Evolutionary conservation across 2,329 filamentous ascomycete species (phyloP), one percentile per base, ranked within the genome.

Genomic region (Didymella arachidicola): DNA sequence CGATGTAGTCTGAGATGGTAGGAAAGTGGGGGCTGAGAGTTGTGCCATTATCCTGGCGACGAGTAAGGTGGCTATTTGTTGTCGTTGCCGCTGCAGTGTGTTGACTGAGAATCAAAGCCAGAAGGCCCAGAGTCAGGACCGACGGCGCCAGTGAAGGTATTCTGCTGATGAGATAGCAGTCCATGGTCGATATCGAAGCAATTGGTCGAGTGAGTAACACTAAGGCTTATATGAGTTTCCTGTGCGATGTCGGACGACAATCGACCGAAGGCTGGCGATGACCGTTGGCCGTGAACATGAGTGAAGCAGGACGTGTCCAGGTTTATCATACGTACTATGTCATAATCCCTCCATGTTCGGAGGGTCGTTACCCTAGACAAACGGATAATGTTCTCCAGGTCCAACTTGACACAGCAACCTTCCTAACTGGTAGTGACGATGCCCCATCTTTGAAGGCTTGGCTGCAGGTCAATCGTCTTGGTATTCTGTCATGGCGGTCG

Each of bases 1-100:
- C 62, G 22, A 64, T 30, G 36, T 62, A 64, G 25, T 59, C 52
- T n/a, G 59, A 62, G 8, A 64, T 64, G 3, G 62, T 53, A 11
- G 53, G 41, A 34, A 64, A 41, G 51, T 60, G 45, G 1, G 57
- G 46, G 7, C 25, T 58, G 4, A 39, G 29, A 1, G 43, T 7
- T 44, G 59, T 62, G 19, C 19, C 41, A 30, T 62, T 62, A 41
- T 30, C 53, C 51, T 62, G 59, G 7, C 62, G 59, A 32, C 19
- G 26, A 8, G 25, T 26, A 6, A 58, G 44, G 11, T 48, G 49
- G 14, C 7, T 36, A n/a, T 4, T 43, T 10, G 22, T 43, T 1
- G 43, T 3, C 11, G 43, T 3, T 12, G 54, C 54, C 10, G 48
- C 27, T 16, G 39, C 55, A 2, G 36, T 38, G 8, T 58, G 43